Percentiles rank a stretch among this genome's conserved stretches.
These are phyloP conservation scores for Epichloe sp. DNA, from an alignment of 2,329 filamentous ascomycete species.

Conservation along the genomic window DNA sequence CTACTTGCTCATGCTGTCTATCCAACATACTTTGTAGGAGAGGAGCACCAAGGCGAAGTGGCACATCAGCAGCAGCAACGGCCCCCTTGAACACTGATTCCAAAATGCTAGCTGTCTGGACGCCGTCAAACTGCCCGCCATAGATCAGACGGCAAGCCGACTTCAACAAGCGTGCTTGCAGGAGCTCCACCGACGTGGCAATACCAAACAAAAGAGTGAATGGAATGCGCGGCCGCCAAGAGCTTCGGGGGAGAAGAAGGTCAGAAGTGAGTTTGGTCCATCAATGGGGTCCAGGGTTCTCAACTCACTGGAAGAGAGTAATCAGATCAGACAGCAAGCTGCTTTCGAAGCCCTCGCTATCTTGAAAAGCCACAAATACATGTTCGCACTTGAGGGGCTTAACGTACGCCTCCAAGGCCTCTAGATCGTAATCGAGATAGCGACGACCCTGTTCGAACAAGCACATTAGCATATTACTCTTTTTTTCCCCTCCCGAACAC, in stretches of 20 bases:
- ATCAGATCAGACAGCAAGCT: slow-evolving; percentile 59
- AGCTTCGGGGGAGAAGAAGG: slow-evolving; percentile 11
- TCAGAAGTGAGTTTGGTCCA: slow-evolving; percentile 15
- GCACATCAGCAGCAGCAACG: slow-evolving; percentile 42
- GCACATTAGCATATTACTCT: not conserved
- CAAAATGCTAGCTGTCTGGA: slow-evolving; percentile 56
- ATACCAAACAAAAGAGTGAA: slow-evolving; percentile 69
- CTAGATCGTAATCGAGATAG: slow-evolving; percentile 67
- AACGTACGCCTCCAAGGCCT: slow-evolving; percentile 51
- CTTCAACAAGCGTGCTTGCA: slow-evolving; percentile 61
- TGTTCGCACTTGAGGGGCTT: slow-evolving; percentile 38
- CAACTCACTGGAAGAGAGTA: slow-evolving; percentile 49
- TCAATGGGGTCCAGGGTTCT: not conserved
- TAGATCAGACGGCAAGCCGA: slow-evolving; percentile 53
- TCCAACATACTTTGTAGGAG: slow-evolving; percentile 53
- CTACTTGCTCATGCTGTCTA: slow-evolving; percentile 63
- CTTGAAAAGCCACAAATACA: slow-evolving; percentile 62
- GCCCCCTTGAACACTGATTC: slow-evolving; percentile 58
- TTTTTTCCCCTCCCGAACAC: too few relatives aligned
- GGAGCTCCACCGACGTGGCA: slow-evolving; percentile 68
- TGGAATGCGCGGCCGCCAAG: slow-evolving; percentile 62
- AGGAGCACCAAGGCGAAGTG: slow-evolving; percentile 49
- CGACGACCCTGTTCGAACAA: slow-evolving; percentile 37
- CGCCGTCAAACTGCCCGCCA: slow-evolving; percentile 65
- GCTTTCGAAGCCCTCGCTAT: slow-evolving; percentile 71